Percentiles rank a stretch among this genome's conserved stretches.
These are phyloP conservation scores for Aspergillus jensenii DNA, from an alignment of 2,329 filamentous ascomycete species.

Conservation along the genomic window DNA sequence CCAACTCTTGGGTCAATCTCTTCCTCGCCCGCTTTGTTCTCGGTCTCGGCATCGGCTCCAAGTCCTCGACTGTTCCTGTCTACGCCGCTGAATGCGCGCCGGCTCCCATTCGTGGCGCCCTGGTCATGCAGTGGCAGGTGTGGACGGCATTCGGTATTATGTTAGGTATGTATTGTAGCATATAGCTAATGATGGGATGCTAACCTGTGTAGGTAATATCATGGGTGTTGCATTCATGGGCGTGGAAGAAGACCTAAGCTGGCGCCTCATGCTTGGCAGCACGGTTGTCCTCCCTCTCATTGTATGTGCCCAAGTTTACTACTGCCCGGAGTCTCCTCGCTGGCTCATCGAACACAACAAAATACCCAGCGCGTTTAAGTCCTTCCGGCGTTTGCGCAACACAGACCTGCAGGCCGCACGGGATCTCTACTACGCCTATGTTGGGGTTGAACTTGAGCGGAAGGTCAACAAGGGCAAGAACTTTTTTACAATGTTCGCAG, in stretches of 20 bases:
- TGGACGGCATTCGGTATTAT: conserved; percentile 48
- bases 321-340: conserved; percentile 59
- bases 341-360: conserved; percentile 53
- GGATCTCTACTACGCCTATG: conserved; percentile 57
- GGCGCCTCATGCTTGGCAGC: conserved; percentile 69
- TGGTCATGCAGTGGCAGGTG: conserved; percentile 57
- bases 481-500: conserved; percentile 54
- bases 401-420: conserved; percentile 55
- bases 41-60: conserved; percentile 44
- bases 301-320: conserved; percentile 61
- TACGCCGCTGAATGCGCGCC: conserved; percentile 51
- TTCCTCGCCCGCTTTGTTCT: conserved; percentile 45
- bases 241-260: conserved; percentile 53
- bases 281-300: conserved; percentile 60
- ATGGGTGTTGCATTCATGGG: conserved; percentile 49
- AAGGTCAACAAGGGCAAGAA: conserved; percentile 52
- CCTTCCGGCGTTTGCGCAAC: conserved; percentile 50
- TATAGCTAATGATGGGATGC: neutral
- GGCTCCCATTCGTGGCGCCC: conserved; percentile 49
- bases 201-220: conserved; percentile 35
- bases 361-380: conserved; percentile 48
- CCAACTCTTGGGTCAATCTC: conserved; percentile 44
- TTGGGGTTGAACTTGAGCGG: conserved; percentile 62
- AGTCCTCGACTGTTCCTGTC: conserved; percentile 48
- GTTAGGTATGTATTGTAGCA: conserved; percentile 27